A percentile compares a stretch with the other conserved stretches of the same genome.
Conservation (phyloP, 257 asterid species). For the Anisodus tanguticus region DNA sequence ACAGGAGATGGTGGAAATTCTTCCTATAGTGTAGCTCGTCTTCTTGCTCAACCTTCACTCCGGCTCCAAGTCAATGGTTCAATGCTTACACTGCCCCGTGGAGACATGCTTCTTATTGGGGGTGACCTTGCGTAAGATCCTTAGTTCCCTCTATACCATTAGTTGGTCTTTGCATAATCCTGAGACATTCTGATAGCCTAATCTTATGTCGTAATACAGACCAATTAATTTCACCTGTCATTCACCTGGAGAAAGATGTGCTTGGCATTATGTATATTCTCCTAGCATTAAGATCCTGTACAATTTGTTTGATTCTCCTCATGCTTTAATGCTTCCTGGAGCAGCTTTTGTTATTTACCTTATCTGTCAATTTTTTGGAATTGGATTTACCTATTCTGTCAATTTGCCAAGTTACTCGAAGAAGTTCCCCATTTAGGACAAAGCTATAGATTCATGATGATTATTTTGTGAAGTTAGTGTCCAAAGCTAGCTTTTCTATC, state of each 20-base stretch:
- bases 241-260: neutral
- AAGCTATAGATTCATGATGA: neutral
- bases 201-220: neutral
- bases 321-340: neutral
- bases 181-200: slow-evolving; percentile 6
- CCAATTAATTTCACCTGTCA: neutral
- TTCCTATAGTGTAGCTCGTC: slow-evolving; percentile 84
- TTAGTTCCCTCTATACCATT: neutral
- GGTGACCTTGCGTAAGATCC: slow-evolving; percentile 99
- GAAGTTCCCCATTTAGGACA: neutral
- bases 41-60: slow-evolving; percentile 91
- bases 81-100: slow-evolving; percentile 67
- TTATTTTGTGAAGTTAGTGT: neutral
- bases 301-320: neutral
- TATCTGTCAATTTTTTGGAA: neutral
- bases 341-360: neutral
- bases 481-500: neutral
- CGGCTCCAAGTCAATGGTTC: slow-evolving; percentile 60
- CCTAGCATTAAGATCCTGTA: neutral
- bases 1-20: slow-evolving; percentile 99
- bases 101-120: slow-evolving; percentile 89
- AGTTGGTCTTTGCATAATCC: slow-evolving; percentile 2
- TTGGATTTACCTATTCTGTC: neutral
- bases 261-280: neutral
- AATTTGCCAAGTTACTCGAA: neutral